Conservation (phyloP, 1,284 basidiomycete species). For the Ustilago vetiveriae region DNA sequence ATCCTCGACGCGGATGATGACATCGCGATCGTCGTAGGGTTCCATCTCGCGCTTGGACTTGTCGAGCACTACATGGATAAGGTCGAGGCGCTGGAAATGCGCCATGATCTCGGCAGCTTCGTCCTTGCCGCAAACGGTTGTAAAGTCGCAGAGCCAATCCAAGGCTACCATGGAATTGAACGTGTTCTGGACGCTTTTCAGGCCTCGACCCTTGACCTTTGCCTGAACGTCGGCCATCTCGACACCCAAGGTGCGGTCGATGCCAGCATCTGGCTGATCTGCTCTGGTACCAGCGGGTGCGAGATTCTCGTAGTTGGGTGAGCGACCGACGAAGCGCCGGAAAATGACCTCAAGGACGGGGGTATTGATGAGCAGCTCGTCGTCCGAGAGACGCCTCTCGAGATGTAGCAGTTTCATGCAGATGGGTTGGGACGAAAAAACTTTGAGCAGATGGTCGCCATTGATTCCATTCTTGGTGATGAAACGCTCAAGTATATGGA, state of each 20-base stretch:
- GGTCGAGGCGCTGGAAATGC: slow-evolving; percentile 94
- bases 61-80: slow-evolving; percentile 79
- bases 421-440: slow-evolving; percentile 92
- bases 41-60: slow-evolving; percentile 65
- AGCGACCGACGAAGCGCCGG: slow-evolving; percentile 86
- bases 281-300: slow-evolving; percentile 2
- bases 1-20: slow-evolving; percentile 59
- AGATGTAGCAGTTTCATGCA: slow-evolving; percentile 98
- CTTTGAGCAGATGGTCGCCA: slow-evolving; percentile 83
- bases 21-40: slow-evolving; percentile 47
- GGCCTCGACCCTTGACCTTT: slow-evolving; percentile 75
- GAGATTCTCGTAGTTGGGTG: slow-evolving; percentile 43
- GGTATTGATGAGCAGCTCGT: slow-evolving; percentile 96
- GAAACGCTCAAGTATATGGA: slow-evolving; percentile 98
- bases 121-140: slow-evolving; percentile 92
- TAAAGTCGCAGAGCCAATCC: slow-evolving; percentile 97
- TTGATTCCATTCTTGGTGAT: slow-evolving; percentile 99
- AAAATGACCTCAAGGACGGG: slow-evolving; percentile 93
- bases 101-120: slow-evolving; percentile 97
- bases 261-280: slow-evolving; percentile 19
- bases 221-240: slow-evolving; percentile 74
- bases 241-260: slow-evolving; percentile 70
- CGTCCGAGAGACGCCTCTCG: slow-evolving; percentile 88
- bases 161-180: slow-evolving; percentile 87
- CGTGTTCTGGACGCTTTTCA: slow-evolving; percentile 79